phyloP scores from a whole-genome alignment of 2,329 filamentous ascomycete genomes.

The Colletotrichum coccodes region DNA sequence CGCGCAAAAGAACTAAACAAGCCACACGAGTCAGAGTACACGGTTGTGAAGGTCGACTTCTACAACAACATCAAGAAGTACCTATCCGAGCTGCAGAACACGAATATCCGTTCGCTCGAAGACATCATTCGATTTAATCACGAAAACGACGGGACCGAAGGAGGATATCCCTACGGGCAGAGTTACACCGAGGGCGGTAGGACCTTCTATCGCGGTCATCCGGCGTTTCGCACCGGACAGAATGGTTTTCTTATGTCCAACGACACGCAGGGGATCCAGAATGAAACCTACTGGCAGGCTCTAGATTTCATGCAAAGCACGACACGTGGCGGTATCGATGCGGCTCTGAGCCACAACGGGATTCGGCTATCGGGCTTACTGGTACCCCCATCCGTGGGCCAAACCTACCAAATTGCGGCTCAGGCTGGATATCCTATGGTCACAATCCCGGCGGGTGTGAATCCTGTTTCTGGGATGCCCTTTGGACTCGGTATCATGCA shows the following conservation, averaged over 20 bases:
- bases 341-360: constrained; percentile 54
- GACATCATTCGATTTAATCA: constrained; percentile 73
- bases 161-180: constrained; percentile 60
- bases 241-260: constrained; percentile 74
- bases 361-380: constrained; percentile 68
- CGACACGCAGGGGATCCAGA: constrained; percentile 65
- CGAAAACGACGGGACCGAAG: constrained; percentile 72
- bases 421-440: constrained; percentile 81
- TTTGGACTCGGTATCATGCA: constrained; percentile 67
- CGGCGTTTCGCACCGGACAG: constrained; percentile 76
- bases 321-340: constrained; percentile 75
- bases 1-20: constrained; percentile 45
- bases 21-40: constrained; percentile 78
- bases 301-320: constrained; percentile 68
- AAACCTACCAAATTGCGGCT: constrained; percentile 75
- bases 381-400: constrained; percentile 74
- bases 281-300: constrained; percentile 75
- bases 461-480: constrained; percentile 62
- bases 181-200: neutral
- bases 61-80: constrained; percentile 71
- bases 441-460: constrained; percentile 72
- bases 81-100: constrained; percentile 70
- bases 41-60: constrained; percentile 76
- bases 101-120: constrained; percentile 65
- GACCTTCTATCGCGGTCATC: constrained; percentile 46